phyloP scores from a whole-genome alignment of 106 monocot species.

The Cymbidium sinense region DNA sequence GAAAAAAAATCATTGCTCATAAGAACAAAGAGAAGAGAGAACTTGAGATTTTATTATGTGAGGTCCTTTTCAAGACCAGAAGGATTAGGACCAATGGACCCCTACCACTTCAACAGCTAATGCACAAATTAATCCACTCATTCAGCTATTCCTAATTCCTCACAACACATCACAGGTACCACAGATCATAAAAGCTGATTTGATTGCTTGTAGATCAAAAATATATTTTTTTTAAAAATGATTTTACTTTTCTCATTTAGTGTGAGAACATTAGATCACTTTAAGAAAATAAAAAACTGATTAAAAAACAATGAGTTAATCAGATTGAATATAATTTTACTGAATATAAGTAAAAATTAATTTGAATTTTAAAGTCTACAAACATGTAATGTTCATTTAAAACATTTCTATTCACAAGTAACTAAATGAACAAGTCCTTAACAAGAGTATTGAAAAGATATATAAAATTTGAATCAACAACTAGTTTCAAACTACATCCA shows the following conservation, averaged over 20 bases:
- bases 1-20: background rate
- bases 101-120: constrained; percentile 4
- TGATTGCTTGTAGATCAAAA: too few relatives aligned
- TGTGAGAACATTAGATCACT: too few relatives aligned
- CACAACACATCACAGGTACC: background rate
- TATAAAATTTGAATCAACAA: too few relatives aligned
- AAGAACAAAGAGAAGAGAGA: background rate
- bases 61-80: background rate
- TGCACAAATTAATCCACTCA: background rate
- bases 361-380: too few relatives aligned
- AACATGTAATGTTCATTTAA: too few relatives aligned
- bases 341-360: too few relatives aligned
- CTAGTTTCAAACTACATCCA: background rate
- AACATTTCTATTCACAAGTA: background rate
- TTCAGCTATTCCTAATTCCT: background rate
- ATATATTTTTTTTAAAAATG: too few relatives aligned
- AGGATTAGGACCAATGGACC: background rate
- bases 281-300: too few relatives aligned
- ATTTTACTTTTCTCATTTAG: too few relatives aligned
- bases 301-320: too few relatives aligned
- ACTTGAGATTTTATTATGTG: background rate
- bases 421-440: background rate
- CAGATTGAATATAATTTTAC: too few relatives aligned
- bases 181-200: background rate
- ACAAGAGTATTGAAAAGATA: too few relatives aligned